These are phyloP conservation scores for Auriculariales sp. DNA, from an alignment of 768 basidiomycete genomes.

Conservation along the genomic window DNA sequence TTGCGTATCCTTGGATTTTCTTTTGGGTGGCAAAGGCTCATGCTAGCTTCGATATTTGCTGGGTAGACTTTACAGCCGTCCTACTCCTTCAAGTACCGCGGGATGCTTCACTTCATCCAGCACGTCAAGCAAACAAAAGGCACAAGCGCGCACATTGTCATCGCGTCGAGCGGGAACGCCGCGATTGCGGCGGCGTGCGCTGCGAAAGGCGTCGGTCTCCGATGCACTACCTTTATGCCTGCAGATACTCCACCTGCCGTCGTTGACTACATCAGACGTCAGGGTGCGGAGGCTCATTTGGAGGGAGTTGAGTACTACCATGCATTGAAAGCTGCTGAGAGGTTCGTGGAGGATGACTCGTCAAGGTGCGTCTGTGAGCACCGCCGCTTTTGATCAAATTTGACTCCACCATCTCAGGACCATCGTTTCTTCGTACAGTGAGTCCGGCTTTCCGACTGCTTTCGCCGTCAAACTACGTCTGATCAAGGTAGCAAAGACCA, in stretches of 20 bases:
- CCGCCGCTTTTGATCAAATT: neutral
- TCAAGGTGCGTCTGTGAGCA: constrained; percentile 32
- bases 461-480: neutral
- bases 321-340: constrained; percentile 35
- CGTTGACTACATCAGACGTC: constrained; percentile 25
- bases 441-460: neutral
- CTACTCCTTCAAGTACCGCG: constrained; percentile 66
- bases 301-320: constrained; percentile 44
- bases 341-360: constrained; percentile 26
- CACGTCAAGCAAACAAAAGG: constrained; percentile 37
- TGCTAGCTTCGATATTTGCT: neutral
- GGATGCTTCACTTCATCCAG: constrained; percentile 48
- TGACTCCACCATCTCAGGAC: constrained; percentile 24
- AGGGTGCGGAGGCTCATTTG: constrained; percentile 46
- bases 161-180: constrained; percentile 74
- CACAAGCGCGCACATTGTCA: constrained; percentile 40
- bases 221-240: constrained; percentile 58
- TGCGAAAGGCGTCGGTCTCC: constrained; percentile 35
- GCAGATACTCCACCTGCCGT: constrained; percentile 18
- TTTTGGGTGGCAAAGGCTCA: neutral
- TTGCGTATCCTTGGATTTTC: neutral
- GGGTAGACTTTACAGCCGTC: constrained; percentile 53
- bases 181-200: constrained; percentile 57
- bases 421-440: constrained; percentile 47
- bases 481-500: neutral